These are phyloP conservation scores for Leavenworthia alabamica DNA, from an alignment of 345 rosid species.

Conservation along the genomic window DNA sequence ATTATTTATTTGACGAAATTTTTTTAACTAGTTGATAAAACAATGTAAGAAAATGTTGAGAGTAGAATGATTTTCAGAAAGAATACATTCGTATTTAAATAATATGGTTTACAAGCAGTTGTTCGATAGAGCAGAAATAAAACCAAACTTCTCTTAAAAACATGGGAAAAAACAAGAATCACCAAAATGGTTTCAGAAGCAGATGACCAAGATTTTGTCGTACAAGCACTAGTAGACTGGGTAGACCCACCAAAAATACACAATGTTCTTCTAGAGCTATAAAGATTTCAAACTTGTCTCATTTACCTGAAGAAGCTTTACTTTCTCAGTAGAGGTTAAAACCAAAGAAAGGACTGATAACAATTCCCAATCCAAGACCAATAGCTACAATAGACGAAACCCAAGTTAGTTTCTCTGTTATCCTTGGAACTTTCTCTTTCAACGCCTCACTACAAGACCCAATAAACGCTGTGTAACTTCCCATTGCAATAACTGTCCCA, in stretches of 20 bases:
- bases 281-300: too few relatives aligned
- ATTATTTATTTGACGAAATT: neutral
- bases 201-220: neutral
- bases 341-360: slow-evolving; percentile 87
- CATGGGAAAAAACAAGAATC: neutral
- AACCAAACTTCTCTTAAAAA: neutral
- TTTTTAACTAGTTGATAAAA: neutral
- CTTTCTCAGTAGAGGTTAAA: slow-evolving; percentile 55
- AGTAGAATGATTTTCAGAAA: neutral
- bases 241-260: neutral
- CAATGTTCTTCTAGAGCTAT: slow-evolving; percentile 20
- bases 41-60: neutral
- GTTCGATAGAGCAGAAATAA: slow-evolving; percentile 1
- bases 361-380: slow-evolving; percentile 73
- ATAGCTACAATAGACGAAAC: slow-evolving; percentile 81
- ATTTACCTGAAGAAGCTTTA: neutral
- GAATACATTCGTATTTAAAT: neutral
- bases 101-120: neutral
- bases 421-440: slow-evolving; percentile 79
- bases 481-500: slow-evolving; percentile 94
- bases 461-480: slow-evolving; percentile 85
- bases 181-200: neutral
- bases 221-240: slow-evolving; percentile 1
- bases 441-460: slow-evolving; percentile 85
- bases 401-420: slow-evolving; percentile 97